Base-by-base conservation (phyloP, 164 flowering plant species). In the Umbellularia californica region DNA sequence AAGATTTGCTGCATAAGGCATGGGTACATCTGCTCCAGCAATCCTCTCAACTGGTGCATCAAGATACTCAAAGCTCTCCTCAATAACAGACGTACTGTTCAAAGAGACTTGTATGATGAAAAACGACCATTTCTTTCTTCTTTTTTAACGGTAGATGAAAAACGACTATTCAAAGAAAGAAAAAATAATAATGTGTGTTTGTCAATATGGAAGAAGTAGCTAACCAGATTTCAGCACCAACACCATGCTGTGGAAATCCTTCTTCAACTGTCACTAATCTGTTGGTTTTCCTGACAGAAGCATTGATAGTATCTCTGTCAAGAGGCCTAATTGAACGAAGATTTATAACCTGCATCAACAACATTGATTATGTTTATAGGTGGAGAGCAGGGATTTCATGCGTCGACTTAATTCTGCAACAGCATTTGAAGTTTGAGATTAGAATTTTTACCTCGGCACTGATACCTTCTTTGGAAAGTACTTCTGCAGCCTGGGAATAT, bases 221-320 rank as follows among this genome's bases (percentile, higher is more conserved):
- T 27, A 78, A 90, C 99, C 99, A 92, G 79, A 95, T 95, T 83
- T 95, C 99, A 68, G 99, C 97, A 10, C 98, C 98, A 78, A 95
- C 94, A 71, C 98, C 98, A 80, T 93, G 97, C 80, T 95, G 99
- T 70, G 98, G 99, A 74, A 93, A 89, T 41, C 96, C 99, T 86
- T 95, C 99, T 77, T 95, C 99, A 47, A 93, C 88, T 4, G 99
- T 93, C 10, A 95, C 91, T 51, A 95, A 83, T 75, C 98, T 85
- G 82, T 87, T 95, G 24, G 99, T 95, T 84, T 95, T 95, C 84
- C 92, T 85, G 20, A 95, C 95, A 12, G 99, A 93, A 50, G 92
- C 88, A 78, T 90, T 92, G 71, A 95, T 92, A 22, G 98, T 82
- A 27, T 83, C 58, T 86, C 97, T 90, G 80, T 95, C 99, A 2